Evolutionary conservation across 2,329 filamentous ascomycete genomes (phyloP), one percentile per base, ranked within the genome.

Genomic region (Phaeomoniella chlamydospora): DNA sequence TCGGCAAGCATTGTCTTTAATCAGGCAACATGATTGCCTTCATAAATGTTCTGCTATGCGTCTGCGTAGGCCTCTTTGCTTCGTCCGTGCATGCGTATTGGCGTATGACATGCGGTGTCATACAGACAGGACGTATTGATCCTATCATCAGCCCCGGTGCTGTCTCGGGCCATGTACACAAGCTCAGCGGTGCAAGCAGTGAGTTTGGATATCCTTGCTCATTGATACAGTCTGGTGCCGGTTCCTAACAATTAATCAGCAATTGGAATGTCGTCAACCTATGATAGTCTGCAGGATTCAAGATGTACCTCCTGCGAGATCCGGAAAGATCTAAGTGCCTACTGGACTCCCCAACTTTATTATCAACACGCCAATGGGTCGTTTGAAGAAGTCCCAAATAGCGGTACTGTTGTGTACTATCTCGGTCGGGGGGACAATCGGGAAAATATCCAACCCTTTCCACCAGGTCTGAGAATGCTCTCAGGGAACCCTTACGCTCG

Each of bases 221-320:
- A 16, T 37, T 3, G 5, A 3, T 10, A 11, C 11, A 14, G 16
- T 18, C 15, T 34, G 6, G 30, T 26, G 15, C 12, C 14, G 9
- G 10, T 17, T 32, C 14, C 14, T 29, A 29, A 29, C 22, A 10
- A 10, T 17, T 34, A 9, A 34, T n/a, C 46, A 88, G 82, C 69
- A 32, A 83, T 93, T 51, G 65, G 65, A 35, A 60, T 72, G 42
- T 62, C 54, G 11, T 61, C 78, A 12, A 65, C 58, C 18, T 75
- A 67, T 43, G 59, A 68, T 1, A 63, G 72, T 29, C 68, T 93
- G 11, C 51, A 66, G 4, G 57, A 50, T 12, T 74, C 70, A 31
- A 61, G 74, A 42, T 93, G 86, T 61, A 90, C 84, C 2, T 87
- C 83, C 5, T 93, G 85, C 54, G 73, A 69, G 38, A 79, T 92